Percentiles rank a stretch among this genome's conserved stretches.
Evolutionary conservation across 1,284 basidiomycete genomes (phyloP).

Genomic region (Papiliotrema laurentii): DNA sequence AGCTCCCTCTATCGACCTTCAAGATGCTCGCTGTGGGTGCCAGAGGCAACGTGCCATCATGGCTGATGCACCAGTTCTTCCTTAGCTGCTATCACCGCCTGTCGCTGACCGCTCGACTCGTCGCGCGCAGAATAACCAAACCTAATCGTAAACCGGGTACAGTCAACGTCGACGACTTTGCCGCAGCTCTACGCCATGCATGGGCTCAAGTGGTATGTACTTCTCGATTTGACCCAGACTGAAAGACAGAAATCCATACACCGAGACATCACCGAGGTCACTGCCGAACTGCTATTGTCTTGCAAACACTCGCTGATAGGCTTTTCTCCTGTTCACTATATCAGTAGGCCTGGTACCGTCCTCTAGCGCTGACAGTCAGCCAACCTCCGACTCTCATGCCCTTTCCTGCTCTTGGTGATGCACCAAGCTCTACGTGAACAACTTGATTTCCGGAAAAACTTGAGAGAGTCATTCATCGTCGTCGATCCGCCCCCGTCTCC

Average conservation of each 20-base stretch:
- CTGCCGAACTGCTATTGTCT: constrained; percentile 7
- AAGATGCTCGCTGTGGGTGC: constrained; percentile 11
- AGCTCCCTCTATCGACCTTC: constrained; percentile 14
- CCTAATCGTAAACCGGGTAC: constrained; percentile 20
- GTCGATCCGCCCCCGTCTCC: constrained; percentile 3
- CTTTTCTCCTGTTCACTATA: constrained; percentile 32
- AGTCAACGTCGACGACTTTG: constrained; percentile 21
- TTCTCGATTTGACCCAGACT: not conserved
- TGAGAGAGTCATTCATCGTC: constrained; percentile 17
- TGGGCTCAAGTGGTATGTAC: constrained; percentile 26
- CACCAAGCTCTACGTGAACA: constrained; percentile 26
- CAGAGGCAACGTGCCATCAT: not conserved
- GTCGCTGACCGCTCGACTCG: constrained; percentile 12
- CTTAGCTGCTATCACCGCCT: constrained; percentile 18
- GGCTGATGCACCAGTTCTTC: not conserved
- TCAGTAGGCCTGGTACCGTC: constrained; percentile 5
- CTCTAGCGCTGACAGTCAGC: constrained; percentile 5
- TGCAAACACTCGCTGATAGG: constrained; percentile 18
- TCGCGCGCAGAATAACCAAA: constrained; percentile 18
- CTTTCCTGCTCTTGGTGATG: constrained; percentile 27
- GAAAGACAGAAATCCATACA: not conserved
- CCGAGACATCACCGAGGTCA: constrained; percentile 10
- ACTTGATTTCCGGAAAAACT: constrained; percentile 22
- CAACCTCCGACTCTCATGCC: constrained; percentile 21
- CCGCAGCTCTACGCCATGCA: constrained; percentile 9